Evolutionary conservation across 116 monocot genomes (phyloP), one percentile per base, ranked within the genome.

Genomic region (Papilionanthe hybrid): DNA sequence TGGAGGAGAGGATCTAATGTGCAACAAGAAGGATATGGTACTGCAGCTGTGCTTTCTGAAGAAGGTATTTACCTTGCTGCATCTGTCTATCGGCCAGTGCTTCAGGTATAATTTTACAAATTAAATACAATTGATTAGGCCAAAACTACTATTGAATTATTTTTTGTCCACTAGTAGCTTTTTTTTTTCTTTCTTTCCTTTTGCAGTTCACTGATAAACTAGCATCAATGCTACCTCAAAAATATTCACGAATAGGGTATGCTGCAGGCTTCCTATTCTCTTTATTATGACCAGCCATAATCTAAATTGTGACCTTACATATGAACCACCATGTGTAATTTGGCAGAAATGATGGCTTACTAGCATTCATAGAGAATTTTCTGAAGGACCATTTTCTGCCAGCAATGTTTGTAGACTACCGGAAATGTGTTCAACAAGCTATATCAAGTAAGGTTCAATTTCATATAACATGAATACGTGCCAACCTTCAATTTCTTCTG

Each of bases 381-480:
- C 76, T 98, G 72, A 98, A 98, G 85, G 98, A 98, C 66, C 98
- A 94, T 80, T 98, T 98, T 83, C 84, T 94, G 77, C 94, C 98
- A 82, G 83, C 98, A 28, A 91, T 98, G 86, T 98, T 98, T 86
- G 98, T 98, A 55, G 98, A 94, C 79, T 98, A 98, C 80, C 83
- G 98, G 55, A 98, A 98, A 90, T 94, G 91, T 75, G 87, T 94
- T 66, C 98, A 98, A 76, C 98, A 98, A 77, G 92, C 94, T 76
- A 90, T 98, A 88, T 92, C 98, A 80, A 98, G 98, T 91, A 92
- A 82, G 86, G 81, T 78, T 76, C 42, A 78, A 72, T 72, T 37
- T 77, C 56, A 32, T 77, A 56, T n/a, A 43, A 19, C 43, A 20
- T 44, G 42, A 73, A 9, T 43, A 4, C 7, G 8, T 43, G 19